phyloP scores from a whole-genome alignment of 2,329 filamentous ascomycete genomes.

The Talaromyces sp. region DNA sequence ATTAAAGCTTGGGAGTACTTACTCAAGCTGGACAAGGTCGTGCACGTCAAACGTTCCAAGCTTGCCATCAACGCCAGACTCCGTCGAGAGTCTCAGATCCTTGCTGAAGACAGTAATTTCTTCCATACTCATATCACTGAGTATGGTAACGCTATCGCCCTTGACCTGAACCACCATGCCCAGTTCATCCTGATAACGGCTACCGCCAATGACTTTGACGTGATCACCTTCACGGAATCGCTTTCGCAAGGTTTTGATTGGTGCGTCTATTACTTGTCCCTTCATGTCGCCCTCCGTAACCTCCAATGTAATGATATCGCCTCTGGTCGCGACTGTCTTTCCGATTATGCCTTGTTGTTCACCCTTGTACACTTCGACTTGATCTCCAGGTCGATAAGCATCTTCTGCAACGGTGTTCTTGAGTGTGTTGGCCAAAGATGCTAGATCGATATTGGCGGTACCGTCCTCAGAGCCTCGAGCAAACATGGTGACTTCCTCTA shows the following conservation, averaged over 20 bases:
- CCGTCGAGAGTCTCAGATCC: conserved; percentile 87
- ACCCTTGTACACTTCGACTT: conserved; percentile 93
- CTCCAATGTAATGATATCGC: conserved; percentile 84
- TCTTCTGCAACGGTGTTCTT: conserved; percentile 79
- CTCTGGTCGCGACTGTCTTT: conserved; percentile 78
- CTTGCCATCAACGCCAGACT: conserved; percentile 77
- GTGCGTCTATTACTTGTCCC: conserved; percentile 86
- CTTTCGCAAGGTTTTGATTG: conserved; percentile 87
- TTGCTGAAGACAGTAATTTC: conserved; percentile 98
- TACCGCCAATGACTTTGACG: conserved; percentile 96
- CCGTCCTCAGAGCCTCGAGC: conserved; percentile 85
- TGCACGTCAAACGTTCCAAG: conserved; percentile 89
- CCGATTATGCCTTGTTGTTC: conserved; percentile 91
- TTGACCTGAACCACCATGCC: conserved; percentile 94
- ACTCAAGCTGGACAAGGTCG: conserved; percentile 90
- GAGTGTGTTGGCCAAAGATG: conserved; percentile 82
- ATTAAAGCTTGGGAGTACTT: conserved; percentile 31
- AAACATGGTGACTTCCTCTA: conserved; percentile 96
- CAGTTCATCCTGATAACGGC: conserved; percentile 89
- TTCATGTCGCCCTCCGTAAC: conserved; percentile 78
- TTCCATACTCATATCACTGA: conserved; percentile 87
- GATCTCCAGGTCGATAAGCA: conserved; percentile 85
- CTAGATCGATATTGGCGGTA: conserved; percentile 87
- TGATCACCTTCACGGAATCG: conserved; percentile 91
- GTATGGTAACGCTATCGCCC: conserved; percentile 85